phyloP scores from a whole-genome alignment of 2,329 filamentous ascomycete genomes.

The Sporothrix dimorphospora region DNA sequence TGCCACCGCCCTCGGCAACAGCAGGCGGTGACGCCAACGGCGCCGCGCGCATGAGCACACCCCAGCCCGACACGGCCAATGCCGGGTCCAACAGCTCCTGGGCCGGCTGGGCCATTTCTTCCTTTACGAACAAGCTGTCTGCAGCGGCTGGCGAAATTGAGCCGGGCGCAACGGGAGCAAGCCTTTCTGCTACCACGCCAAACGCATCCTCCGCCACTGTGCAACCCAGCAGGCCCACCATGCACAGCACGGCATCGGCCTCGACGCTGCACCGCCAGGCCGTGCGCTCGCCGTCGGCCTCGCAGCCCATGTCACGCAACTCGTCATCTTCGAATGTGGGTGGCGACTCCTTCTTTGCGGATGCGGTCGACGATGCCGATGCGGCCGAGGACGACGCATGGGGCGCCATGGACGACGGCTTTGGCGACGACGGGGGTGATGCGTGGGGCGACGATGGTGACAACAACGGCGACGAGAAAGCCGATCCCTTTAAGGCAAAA shows the following conservation, averaged over 20 bases:
- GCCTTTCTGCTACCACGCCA: conserved; percentile 37
- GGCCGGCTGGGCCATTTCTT: conserved; percentile 98
- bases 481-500: conserved; percentile 38
- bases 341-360: conserved; percentile 55
- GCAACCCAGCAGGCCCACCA: conserved; percentile 44
- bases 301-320: conserved; percentile 50
- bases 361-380: conserved; percentile 59
- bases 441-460: conserved; percentile 39
- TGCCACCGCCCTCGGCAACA: conserved; percentile 65
- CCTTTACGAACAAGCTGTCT: conserved; percentile 93
- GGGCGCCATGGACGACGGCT: conserved; percentile 68
- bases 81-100: conserved; percentile 61
- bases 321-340: conserved; percentile 48
- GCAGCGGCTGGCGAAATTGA: conserved; percentile 86
- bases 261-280: conserved; percentile 65
- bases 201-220: background rate
- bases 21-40: conserved; percentile 39
- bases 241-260: conserved; percentile 54
- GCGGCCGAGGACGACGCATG: conserved; percentile 72
- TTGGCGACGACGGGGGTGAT: conserved; percentile 39
- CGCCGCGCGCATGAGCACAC: conserved; percentile 76
- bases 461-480: background rate
- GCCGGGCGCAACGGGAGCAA: conserved; percentile 47
- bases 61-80: conserved; percentile 57
- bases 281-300: conserved; percentile 54